A percentile compares a stretch with the other conserved stretches of the same genome.
Conservation (phyloP, 306 rosid genomes). For the Styphnolobium japonicum region DNA sequence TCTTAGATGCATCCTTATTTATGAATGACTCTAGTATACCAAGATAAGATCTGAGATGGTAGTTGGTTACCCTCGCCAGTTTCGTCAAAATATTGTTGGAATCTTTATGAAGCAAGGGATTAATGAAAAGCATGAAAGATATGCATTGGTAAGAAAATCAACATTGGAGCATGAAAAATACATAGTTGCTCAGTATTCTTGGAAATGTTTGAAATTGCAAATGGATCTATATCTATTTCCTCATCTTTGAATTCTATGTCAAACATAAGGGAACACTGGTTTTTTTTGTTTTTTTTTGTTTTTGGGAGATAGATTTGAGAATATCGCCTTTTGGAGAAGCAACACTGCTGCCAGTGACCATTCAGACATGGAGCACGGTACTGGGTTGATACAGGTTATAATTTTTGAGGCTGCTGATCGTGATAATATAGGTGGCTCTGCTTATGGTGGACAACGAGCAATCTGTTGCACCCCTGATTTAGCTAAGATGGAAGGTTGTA, state of each 20-base stretch:
- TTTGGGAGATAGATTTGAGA: constrained; percentile 59
- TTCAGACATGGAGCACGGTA: constrained; percentile 42
- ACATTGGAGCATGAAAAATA: too few species aligned
- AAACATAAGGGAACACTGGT: constrained; percentile 23
- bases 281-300: too few species aligned
- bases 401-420: constrained; percentile 96
- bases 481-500: constrained; percentile 88
- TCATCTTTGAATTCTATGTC: background rate
- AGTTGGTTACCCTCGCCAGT: background rate
- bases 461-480: constrained; percentile 93
- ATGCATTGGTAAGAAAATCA: too few species aligned
- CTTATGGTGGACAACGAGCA: constrained; percentile 94
- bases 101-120: constrained; percentile 8
- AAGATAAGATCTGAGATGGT: background rate
- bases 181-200: constrained; percentile 21
- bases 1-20: background rate
- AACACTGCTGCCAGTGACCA: constrained; percentile 50
- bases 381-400: constrained; percentile 62
- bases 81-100: background rate
- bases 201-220: background rate
- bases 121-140: background rate
- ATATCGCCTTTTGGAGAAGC: constrained; percentile 76
- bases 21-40: background rate
- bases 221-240: background rate
- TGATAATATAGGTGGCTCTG: constrained; percentile 89